Percentiles rank a stretch among this genome's conserved stretches.
Evolutionary conservation across 257 asterid species (phyloP).

Genomic region (Penstemon barbatus): DNA sequence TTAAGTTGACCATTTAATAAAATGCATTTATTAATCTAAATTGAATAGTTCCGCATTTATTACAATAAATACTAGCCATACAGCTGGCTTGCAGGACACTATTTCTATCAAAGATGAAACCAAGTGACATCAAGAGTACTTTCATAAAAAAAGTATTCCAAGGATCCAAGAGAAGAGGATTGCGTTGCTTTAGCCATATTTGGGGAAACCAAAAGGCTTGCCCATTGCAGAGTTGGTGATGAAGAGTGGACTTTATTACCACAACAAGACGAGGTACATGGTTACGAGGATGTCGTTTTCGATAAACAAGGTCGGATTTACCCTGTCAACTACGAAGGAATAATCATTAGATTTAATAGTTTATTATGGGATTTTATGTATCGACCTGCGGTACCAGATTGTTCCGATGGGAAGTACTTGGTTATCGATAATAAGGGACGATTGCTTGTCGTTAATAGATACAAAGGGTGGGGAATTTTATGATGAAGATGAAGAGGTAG

Average conservation of each 20-base stretch:
- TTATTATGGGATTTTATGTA: background rate
- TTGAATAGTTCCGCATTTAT: too few species aligned
- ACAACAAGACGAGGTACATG: background rate
- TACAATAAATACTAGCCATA: too few species aligned
- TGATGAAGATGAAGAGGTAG: too few species aligned
- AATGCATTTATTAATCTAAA: too few species aligned
- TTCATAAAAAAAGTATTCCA: background rate
- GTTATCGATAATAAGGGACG: too few species aligned
- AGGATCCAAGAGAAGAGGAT: background rate
- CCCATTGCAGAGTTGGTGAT: slow-evolving; percentile 7
- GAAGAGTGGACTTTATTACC: background rate
- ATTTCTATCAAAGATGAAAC: too few species aligned
- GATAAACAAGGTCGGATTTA: background rate
- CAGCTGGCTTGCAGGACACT: too few species aligned
- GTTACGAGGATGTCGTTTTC: background rate
- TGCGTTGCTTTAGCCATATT: background rate
- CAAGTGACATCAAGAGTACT: background rate
- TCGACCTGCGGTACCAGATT: background rate
- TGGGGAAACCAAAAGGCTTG: background rate
- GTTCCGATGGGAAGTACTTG: background rate
- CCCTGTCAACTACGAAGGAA: background rate
- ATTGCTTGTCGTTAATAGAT: too few species aligned
- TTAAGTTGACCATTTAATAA: too few species aligned
- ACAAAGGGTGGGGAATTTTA: too few species aligned
- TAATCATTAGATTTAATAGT: too few species aligned